Conservation (phyloP, 139 green algal genomes). For the Tetradesmus obliquus region DNA sequence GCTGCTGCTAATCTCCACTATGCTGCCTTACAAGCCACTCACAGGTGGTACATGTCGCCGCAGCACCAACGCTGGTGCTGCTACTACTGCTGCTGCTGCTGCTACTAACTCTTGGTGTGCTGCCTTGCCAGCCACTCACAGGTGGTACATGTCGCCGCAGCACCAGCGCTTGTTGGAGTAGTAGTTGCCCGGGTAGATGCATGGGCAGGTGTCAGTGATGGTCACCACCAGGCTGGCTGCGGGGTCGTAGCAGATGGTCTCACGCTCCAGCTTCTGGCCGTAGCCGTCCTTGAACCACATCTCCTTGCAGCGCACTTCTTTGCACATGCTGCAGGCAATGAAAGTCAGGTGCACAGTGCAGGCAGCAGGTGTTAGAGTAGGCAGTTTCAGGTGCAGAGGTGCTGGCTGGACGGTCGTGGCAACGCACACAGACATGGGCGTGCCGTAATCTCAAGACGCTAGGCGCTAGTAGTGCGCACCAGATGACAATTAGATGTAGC, state of each 20-base stretch:
- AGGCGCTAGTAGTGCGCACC: too few species aligned
- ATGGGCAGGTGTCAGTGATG: conserved; percentile 57
- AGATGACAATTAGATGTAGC: too few species aligned
- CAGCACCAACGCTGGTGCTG: conserved; percentile 30
- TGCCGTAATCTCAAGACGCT: too few species aligned
- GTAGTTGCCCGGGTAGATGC: conserved; percentile 55
- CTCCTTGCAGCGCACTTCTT: conserved; percentile 50
- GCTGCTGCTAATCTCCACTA: background rate
- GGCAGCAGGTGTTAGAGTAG: background rate
- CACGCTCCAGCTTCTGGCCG: conserved; percentile 49
- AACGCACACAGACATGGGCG: too few species aligned
- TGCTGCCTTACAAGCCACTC: background rate
- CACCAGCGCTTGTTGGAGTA: conserved; percentile 56
- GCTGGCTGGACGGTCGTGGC: background rate
- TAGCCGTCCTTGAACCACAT: conserved; percentile 56
- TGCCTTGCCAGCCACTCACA: background rate
- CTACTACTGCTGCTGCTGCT: background rate
- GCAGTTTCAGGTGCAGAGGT: background rate
- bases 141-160: conserved; percentile 57
- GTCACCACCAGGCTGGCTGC: conserved; percentile 45
- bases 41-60: conserved; percentile 52
- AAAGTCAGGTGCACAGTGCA: background rate
- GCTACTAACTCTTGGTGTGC: background rate
- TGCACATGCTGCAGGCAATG: conserved; percentile 35
- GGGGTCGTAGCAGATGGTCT: conserved; percentile 42